phyloP scores from a whole-genome alignment of 495 filamentous ascomycete species.

The Podospora bellae-mahoneyi region DNA sequence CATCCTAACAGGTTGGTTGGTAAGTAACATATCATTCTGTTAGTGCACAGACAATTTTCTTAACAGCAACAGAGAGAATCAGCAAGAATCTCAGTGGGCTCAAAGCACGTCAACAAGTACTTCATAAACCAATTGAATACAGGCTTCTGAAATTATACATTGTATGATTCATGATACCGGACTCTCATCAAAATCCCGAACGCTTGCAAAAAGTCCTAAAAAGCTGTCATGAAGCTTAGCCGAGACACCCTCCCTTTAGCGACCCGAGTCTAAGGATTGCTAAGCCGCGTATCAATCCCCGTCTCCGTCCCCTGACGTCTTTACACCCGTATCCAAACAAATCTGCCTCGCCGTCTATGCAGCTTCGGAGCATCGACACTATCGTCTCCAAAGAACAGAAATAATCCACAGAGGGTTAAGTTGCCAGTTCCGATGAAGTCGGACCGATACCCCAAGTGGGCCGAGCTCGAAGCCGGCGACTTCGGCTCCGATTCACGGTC shows the following conservation, averaged over 20 bases:
- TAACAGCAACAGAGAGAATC: neutral
- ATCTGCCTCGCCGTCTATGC: neutral
- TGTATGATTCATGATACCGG: too few relatives aligned
- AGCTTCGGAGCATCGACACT: neutral
- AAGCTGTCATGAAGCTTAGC: neutral
- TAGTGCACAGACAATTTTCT: neutral
- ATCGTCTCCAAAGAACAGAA: neutral
- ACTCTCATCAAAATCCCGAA: too few relatives aligned
- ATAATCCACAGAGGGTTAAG: neutral
- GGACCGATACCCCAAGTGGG: neutral
- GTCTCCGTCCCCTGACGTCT: neutral
- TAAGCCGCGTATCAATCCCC: neutral
- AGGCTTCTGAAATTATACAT: too few relatives aligned
- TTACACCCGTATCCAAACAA: neutral
- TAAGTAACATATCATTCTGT: neutral
- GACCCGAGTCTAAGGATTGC: neutral
- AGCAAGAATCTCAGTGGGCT: neutral
- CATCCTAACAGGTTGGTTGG: neutral
- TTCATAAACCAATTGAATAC: neutral
- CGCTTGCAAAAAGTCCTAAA: too few relatives aligned
- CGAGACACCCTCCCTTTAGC: neutral
- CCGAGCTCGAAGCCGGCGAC: neutral
- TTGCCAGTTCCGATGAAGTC: constrained; percentile 11
- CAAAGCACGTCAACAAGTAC: neutral
- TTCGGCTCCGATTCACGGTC: neutral